A percentile compares a stretch with the other conserved stretches of the same genome.
phyloP scores from a whole-genome alignment of 208 protist genomes.

The Angomonas ambiguus region DNA sequence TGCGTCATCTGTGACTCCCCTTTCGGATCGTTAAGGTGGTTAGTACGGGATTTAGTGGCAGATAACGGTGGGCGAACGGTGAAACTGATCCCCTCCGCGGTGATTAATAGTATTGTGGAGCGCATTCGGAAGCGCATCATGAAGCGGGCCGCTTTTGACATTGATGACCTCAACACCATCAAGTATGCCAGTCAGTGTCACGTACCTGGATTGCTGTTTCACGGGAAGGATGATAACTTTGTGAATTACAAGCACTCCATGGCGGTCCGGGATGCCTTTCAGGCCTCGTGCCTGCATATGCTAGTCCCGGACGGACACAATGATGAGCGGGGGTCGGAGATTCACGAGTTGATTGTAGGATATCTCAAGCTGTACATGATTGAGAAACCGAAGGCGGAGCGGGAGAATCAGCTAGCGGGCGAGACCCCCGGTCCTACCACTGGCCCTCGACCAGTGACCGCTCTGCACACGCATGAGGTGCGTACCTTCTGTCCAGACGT shows the following conservation, averaged over 20 bases:
- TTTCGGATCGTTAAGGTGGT: slow-evolving; percentile 79
- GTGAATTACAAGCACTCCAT: slow-evolving; percentile 80
- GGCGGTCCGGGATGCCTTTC: slow-evolving; percentile 50
- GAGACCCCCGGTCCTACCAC: neutral
- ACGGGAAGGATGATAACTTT: slow-evolving; percentile 91
- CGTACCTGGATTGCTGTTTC: slow-evolving; percentile 88
- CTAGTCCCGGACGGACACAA: slow-evolving; percentile 91
- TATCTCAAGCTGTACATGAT: slow-evolving; percentile 86
- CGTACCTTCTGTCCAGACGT: neutral
- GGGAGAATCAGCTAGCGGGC: neutral
- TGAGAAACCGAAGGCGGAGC: slow-evolving; percentile 41
- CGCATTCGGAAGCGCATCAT: slow-evolving; percentile 84
- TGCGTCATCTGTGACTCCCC: slow-evolving; percentile 93
- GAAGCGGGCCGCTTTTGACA: slow-evolving; percentile 90
- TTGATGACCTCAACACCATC: slow-evolving; percentile 84
- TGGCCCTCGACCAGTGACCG: neutral
- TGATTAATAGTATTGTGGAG: slow-evolving; percentile 78
- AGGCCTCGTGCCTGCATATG: slow-evolving; percentile 56
- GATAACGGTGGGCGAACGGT: slow-evolving; percentile 34
- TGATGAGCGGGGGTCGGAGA: slow-evolving; percentile 69
- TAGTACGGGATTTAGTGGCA: slow-evolving; percentile 82
- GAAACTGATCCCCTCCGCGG: slow-evolving; percentile 58
- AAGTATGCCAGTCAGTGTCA: slow-evolving; percentile 77
- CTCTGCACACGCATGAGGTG: neutral
- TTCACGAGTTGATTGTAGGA: slow-evolving; percentile 64